phyloP scores from a whole-genome alignment of 148 eudicot genomes.

The Pharnaceum exiguum region DNA sequence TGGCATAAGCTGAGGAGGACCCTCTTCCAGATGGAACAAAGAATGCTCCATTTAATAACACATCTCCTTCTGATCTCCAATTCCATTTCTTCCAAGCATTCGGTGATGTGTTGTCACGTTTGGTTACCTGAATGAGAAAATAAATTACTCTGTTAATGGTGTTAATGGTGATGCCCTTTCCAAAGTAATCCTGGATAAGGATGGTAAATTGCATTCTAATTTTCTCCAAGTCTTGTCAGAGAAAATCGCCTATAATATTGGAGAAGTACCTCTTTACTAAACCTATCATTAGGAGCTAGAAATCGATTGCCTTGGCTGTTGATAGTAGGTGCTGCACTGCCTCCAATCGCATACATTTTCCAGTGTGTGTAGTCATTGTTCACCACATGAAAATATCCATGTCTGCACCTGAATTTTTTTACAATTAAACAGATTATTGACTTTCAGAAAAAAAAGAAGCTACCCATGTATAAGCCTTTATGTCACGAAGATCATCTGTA shows the following conservation, averaged over 20 bases:
- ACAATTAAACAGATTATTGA: background rate
- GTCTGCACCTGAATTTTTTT: constrained; percentile 35
- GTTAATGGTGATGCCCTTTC: background rate
- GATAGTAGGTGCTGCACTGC: constrained; percentile 57
- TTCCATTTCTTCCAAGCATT: constrained; percentile 55
- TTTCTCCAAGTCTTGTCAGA: too few relatives aligned
- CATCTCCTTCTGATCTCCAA: constrained; percentile 63
- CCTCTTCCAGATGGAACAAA: constrained; percentile 40
- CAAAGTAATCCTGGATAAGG: too few relatives aligned
- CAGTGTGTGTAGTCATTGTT: constrained; percentile 49
- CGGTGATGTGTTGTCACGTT: constrained; percentile 36
- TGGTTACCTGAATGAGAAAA: constrained; percentile 40
- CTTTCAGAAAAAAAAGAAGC: background rate
- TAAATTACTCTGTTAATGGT: background rate
- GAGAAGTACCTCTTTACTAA: constrained; percentile 20
- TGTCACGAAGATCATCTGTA: background rate
- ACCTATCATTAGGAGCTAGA: constrained; percentile 29
- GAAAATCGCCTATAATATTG: too few relatives aligned
- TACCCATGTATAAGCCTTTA: background rate
- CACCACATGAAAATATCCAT: constrained; percentile 55
- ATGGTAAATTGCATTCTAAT: too few relatives aligned
- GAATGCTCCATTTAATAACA: constrained; percentile 49
- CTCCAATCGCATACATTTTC: constrained; percentile 58
- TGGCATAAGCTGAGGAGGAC: constrained; percentile 33
- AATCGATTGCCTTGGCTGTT: constrained; percentile 58